Evolutionary conservation across 2,329 filamentous ascomycete species (phyloP), one percentile per base, ranked within the genome.

Genomic region (Dryadomyces quercivorus): DNA sequence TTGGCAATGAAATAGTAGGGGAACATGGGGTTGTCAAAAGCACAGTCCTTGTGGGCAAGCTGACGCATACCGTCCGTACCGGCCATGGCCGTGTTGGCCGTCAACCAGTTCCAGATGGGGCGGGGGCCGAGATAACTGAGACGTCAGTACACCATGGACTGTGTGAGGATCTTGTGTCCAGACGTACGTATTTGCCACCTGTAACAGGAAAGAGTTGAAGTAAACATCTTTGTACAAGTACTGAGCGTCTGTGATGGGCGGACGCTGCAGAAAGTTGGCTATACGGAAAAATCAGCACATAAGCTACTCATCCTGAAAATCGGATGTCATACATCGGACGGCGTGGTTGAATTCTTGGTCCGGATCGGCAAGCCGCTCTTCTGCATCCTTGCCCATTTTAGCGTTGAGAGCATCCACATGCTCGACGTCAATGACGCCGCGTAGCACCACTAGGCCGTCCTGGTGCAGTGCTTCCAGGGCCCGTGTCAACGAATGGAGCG

Each of bases 1-100:
- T 70, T 71, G 58, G 68, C 67, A 55, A 70, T 69, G 43, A 69
- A 63, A 60, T 63, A 69, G 61, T 69, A 70, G 2, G 68, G 69
- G 49, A 55, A 63, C 51, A 62, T 60, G 16, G 68, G 69, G 58
- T 70, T 68, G 50, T 57, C 62, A 58, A 67, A 69, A 46, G 58
- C 57, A 20, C 63, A 66, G 57, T 71, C 69, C 61, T 70, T 70
- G 60, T 70, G 68, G 15, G 65, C 65, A 10, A 66, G 64, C 56
- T 70, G 68, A 38, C 69, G 63, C 26, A 70, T 56, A 18, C 67
- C 66, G 16, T 61, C 52, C 0, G 70, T 71, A 20, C 63, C 58
- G 18, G 67, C 62, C 3, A 71, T 54, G 6, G 69, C 69, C 50
- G 67, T 71, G 58, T 72, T 72, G 34, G 66, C 64, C 0, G 69